Evolutionary conservation across 2,329 filamentous ascomycete species (phyloP), one percentile per base, ranked within the genome.

Genomic region (Aspergillus pseudotamarii): DNA sequence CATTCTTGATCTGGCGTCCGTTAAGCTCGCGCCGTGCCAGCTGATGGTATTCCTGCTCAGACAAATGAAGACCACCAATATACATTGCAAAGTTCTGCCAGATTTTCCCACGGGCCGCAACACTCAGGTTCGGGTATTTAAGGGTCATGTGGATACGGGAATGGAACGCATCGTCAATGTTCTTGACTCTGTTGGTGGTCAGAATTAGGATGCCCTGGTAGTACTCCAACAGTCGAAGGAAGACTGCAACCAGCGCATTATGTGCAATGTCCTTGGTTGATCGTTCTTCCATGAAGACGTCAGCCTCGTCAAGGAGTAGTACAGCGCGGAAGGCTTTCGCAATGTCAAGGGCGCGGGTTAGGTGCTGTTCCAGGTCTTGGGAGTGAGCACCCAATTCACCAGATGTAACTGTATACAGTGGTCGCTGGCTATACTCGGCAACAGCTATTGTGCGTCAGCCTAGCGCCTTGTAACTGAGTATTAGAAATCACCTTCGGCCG

Each of bases 271-370:
- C 26, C 9, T 46, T 23, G 6, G 26, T 28, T 4, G 55, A 58
- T n/a, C 60, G 60, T 11, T 23, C 45, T 26, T 59, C 61, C 28
- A 64, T 46, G 43, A 61, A 66, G 2, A 66, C 60, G 59, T 68
- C 62, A 4, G 58, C 62, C 54, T 66, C 59, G 38, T 68, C 66
- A 4, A 66, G 34, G 11, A 66, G 62, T 5, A 66, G 56, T 1
- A 66, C 36, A 5, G 64, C 62, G 10, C 60, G 59, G 59, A 51
- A 64, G 26, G 58, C 51, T 3, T 59, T 64, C 3, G 53, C 59
- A 14, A 62, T 43, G 2, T 46, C 6, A 30, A 67, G 62, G 45
- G 51, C 57, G 1, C 30, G 14, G 3, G n/a, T 48, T 12, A 67
- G 64, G 21, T 64, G 38, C 4, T 36, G 2, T 41, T 67, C 61